phyloP scores from a whole-genome alignment of 2,329 filamentous ascomycete genomes.

The Ceratocystis cacaofunesta region DNA sequence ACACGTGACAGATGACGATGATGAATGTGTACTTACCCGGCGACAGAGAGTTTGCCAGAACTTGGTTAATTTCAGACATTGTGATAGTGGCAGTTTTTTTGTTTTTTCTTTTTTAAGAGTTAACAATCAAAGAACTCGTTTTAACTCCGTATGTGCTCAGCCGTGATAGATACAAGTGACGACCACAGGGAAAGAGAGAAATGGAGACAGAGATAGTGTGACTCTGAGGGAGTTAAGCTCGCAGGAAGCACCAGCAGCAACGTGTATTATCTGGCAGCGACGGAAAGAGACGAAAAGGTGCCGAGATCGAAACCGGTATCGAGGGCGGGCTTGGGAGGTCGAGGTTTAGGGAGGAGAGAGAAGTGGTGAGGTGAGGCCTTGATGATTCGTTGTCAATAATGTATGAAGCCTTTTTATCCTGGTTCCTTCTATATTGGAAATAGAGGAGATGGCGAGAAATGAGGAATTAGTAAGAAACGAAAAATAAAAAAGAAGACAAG shows the following conservation, averaged over 20 bases:
- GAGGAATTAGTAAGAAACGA: slow-evolving; percentile 2
- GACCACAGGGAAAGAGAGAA: not conserved
- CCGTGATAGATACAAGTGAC: slow-evolving; percentile 10
- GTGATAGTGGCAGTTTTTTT: slow-evolving; percentile 39
- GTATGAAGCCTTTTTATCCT: slow-evolving; percentile 18
- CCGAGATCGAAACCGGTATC: slow-evolving; percentile 22
- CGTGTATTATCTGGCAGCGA: slow-evolving; percentile 1
- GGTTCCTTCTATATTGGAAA: slow-evolving; percentile 6
- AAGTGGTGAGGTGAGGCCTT: not conserved
- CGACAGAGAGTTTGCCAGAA: slow-evolving; percentile 93
- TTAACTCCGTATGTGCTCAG: slow-evolving; percentile 3
- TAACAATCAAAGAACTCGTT: not conserved
- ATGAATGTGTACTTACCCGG: slow-evolving; percentile 49
- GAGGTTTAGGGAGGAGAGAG: not conserved
- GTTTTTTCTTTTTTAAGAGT: slow-evolving; percentile 9
- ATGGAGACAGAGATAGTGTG: not conserved
- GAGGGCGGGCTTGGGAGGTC: not conserved
- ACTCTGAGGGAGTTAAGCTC: not conserved
- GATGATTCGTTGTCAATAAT: not conserved
- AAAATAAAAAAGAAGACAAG: not conserved
- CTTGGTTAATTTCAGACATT: slow-evolving; percentile 88
- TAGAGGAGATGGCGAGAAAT: slow-evolving; percentile 1
- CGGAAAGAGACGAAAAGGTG: slow-evolving; percentile 17
- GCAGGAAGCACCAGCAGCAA: not conserved
- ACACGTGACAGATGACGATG: slow-evolving; percentile 16